Evolutionary conservation across 768 basidiomycete genomes (phyloP).

Genomic region (Lactarius tabidus): DNA sequence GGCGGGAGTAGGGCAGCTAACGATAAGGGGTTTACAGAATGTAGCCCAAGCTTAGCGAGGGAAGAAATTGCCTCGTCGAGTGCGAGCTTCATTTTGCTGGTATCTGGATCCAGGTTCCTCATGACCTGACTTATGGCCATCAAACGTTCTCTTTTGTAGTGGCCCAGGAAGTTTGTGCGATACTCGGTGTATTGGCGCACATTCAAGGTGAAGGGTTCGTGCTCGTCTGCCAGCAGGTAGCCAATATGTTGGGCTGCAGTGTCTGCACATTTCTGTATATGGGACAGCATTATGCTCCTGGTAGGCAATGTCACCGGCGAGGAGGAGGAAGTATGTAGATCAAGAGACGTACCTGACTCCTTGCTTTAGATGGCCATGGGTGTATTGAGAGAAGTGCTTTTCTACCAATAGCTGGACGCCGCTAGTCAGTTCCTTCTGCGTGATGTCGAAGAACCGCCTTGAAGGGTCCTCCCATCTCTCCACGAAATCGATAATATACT

Average conservation of each 20-base stretch:
- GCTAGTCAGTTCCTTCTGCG: slow-evolving; percentile 19
- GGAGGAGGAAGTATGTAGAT: too few relatives aligned
- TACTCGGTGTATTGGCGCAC: slow-evolving; percentile 30
- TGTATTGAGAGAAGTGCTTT: slow-evolving; percentile 26
- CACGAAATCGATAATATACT: slow-evolving; percentile 26
- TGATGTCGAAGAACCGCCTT: slow-evolving; percentile 24
- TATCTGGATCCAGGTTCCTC: not conserved
- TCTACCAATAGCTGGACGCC: slow-evolving; percentile 24
- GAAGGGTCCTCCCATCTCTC: slow-evolving; percentile 25
- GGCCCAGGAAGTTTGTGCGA: slow-evolving; percentile 44
- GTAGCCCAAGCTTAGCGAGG: slow-evolving; percentile 40
- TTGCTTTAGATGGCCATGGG: slow-evolving; percentile 25
- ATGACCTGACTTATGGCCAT: slow-evolving; percentile 1
- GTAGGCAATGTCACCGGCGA: not conserved
- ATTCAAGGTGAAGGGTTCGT: slow-evolving; percentile 29
- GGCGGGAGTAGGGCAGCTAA: slow-evolving; percentile 46
- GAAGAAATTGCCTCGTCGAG: slow-evolving; percentile 33
- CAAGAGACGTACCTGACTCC: slow-evolving; percentile 16
- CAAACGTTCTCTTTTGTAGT: slow-evolving; percentile 41
- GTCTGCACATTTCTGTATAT: slow-evolving; percentile 13
- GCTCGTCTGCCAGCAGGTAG: slow-evolving; percentile 15
- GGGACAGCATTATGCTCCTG: slow-evolving; percentile 14
- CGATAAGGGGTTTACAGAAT: slow-evolving; percentile 37
- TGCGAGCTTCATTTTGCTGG: not conserved
- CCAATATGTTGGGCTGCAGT: slow-evolving; percentile 9